Percentiles rank a stretch among this genome's conserved stretches.
Evolutionary conservation across 1,284 basidiomycete genomes (phyloP).

Genomic region (Irpex sp.): DNA sequence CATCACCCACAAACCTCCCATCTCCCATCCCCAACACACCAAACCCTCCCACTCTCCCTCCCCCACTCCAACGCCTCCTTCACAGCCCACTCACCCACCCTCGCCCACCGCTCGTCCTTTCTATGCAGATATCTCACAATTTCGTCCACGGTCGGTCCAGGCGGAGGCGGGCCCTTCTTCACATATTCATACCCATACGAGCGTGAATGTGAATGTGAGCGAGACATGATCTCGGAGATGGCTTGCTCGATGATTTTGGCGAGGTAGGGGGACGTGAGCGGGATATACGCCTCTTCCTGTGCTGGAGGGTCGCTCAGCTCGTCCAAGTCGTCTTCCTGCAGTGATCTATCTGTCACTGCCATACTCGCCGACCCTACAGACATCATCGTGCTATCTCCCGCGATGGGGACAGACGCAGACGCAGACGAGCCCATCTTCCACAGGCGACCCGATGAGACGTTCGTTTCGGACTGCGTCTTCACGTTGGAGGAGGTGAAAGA

Average conservation of each 20-base stretch:
- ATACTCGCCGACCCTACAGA: too few species aligned
- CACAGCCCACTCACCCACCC: conserved; percentile 55
- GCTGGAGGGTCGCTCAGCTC: conserved; percentile 54
- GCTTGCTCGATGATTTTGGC: conserved; percentile 41
- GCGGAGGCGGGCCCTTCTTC: conserved; percentile 1
- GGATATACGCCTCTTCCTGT: conserved; percentile 59
- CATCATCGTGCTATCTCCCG: conserved; percentile 15
- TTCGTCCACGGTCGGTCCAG: conserved; percentile 44
- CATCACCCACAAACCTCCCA: conserved; percentile 33
- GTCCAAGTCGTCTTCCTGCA: conserved; percentile 31
- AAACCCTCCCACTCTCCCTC: conserved; percentile 37
- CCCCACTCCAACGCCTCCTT: conserved; percentile 51
- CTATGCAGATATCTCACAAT: conserved; percentile 40
- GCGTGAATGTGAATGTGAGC: conserved; percentile 4
- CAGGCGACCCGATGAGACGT: conserved; percentile 5
- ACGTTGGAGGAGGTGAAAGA: conserved; percentile 9
- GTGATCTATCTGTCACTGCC: conserved; percentile 17
- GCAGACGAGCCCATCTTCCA: conserved; percentile 12
- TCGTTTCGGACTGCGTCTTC: not conserved
- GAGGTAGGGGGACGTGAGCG: conserved; percentile 49
- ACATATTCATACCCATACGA: not conserved
- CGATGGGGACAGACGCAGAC: not conserved
- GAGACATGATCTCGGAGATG: conserved; percentile 32
- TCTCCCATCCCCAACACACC: conserved; percentile 35
- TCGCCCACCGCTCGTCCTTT: conserved; percentile 57